Evolutionary conservation across 768 basidiomycete genomes (phyloP).

Genomic region (Mycena amicta): DNA sequence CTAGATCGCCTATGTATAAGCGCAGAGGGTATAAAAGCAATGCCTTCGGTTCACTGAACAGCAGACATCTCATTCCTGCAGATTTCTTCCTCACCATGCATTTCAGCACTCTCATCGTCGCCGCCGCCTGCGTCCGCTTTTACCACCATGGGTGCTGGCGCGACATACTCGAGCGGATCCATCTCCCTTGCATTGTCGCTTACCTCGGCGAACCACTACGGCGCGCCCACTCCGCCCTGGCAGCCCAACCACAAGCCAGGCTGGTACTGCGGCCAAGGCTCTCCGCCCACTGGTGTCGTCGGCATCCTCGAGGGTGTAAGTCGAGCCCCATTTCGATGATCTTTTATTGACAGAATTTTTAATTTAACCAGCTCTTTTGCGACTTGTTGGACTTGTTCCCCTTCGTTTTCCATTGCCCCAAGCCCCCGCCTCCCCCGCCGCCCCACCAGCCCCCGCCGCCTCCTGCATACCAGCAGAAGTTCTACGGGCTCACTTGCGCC

Average conservation of each 20-base stretch:
- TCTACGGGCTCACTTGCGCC: conserved; percentile 44
- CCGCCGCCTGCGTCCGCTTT: too few relatives aligned
- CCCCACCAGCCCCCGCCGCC: conserved; percentile 37
- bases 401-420: conserved; percentile 40
- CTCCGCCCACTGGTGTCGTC: conserved; percentile 30
- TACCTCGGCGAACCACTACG: conserved; percentile 35
- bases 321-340: too few relatives aligned
- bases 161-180: conserved; percentile 19
- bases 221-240: conserved; percentile 44
- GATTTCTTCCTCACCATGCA: too few relatives aligned
- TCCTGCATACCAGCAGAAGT: too few relatives aligned
- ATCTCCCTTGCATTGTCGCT: conserved; percentile 26
- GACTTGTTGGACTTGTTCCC: conserved; percentile 38
- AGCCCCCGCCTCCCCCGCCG: conserved; percentile 22
- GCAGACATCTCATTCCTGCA: too few relatives aligned
- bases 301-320: conserved; percentile 36
- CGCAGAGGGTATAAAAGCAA: too few relatives aligned
- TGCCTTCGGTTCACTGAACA: too few relatives aligned
- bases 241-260: conserved; percentile 35
- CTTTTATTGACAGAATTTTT: too few relatives aligned
- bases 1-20: too few relatives aligned
- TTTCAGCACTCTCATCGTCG: too few relatives aligned
- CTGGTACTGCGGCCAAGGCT: conserved; percentile 44
- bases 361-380: conserved; percentile 45
- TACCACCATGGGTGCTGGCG: too few relatives aligned